Base-by-base conservation (phyloP, 495 filamentous ascomycete genomes). In the Podospora pseudopauciseta region DNA sequence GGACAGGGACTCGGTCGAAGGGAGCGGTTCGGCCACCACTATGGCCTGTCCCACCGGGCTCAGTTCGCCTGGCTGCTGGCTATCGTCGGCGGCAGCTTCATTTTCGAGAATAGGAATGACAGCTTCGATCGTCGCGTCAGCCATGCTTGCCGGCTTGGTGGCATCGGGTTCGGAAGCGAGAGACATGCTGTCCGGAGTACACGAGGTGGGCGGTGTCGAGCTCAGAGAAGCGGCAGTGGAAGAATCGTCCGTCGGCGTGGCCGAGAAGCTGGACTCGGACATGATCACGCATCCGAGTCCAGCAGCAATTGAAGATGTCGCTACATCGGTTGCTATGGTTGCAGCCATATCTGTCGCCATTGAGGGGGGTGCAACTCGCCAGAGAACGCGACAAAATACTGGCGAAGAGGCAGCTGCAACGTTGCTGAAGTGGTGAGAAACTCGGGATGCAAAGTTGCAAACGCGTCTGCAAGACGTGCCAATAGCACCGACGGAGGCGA, bases 201-300 rank as follows among this genome's bases (percentile, higher is more conserved):
- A 70, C 4, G 78, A 80, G 11, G 81, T 84, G 1, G 81, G 81
- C 1, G 82, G 82, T 6, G 82, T 84, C 20, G 81, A 82, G 68
- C 72, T 81, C n/a, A 80, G 63, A n/a, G 82, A 83, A 70, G 78
- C 78, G 69, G 72, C 65, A 63, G 80, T 75, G 9, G 82, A 82
- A 60, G 78, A 79, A 13, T 73, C 73, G 32, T 82, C 80, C 30
- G 77, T 72, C 11, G 77, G 69, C 3, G 78, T 73, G 65, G 63
- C 74, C 30, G 76, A 68, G 64, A 79, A 77, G 71, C 76, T 78
- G 32, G 75, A 65, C 59, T 71, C 74, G 61, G 68, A 65, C 59
- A 73, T 64, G 32, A 78, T 63, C 23, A 77, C 60, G 58, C 67
- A 55, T 57, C 54, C 70, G 54, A 75, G 60, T 53, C 70, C 70